Base-by-base conservation (phyloP, 805 yeast species). In the Wickerhamomyces pijperi region DNA sequence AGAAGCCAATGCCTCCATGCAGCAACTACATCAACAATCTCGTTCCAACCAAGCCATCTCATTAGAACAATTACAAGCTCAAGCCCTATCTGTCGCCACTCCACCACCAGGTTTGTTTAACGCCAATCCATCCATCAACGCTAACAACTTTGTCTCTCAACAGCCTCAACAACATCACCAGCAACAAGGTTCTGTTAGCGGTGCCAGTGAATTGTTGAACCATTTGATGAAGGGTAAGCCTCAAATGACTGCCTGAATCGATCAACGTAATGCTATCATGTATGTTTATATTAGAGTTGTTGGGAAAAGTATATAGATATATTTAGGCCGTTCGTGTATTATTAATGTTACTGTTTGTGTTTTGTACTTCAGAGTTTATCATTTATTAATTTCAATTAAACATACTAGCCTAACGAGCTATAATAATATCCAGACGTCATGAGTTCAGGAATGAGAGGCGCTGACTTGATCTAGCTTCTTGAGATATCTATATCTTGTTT, bases 161-260 rank as follows among this genome's bases (percentile, higher is more conserved):
- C 9, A 21, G 29, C 51, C 45, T 37, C 52, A 45, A 9, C 49
- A 41, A 19, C 54, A 45, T 34, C 44, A 34, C 19, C 52, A 41
- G 23, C 59, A 48, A 23, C 46, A 38, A 21, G 40, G 40, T 17
- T 46, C 39, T 25, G 48, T 37, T 35, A 48, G 48, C 6, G 73
- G 76, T 36, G 80, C 88, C 43, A 78, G 86, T 32, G 95, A 86
- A 54, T 68, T 87, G 52, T 68, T 87, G 50, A 84, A 77, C 42
- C 96, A 86, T 58, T 66, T 87, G 54, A 79, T 87, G 78, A 79
- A 80, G 49, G 94, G 94, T 21, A 83, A 81, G 55, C 74, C 23
- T 9, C 23, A 64, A 49, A 55, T 61, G 35, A 52, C 60, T 37
- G 63, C 66, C 17, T 51, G 35, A 38, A 21, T 21, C n/a, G n/a